Conservation (phyloP, 2,329 filamentous ascomycete genomes). For the Aspergillus bombycis region DNA sequence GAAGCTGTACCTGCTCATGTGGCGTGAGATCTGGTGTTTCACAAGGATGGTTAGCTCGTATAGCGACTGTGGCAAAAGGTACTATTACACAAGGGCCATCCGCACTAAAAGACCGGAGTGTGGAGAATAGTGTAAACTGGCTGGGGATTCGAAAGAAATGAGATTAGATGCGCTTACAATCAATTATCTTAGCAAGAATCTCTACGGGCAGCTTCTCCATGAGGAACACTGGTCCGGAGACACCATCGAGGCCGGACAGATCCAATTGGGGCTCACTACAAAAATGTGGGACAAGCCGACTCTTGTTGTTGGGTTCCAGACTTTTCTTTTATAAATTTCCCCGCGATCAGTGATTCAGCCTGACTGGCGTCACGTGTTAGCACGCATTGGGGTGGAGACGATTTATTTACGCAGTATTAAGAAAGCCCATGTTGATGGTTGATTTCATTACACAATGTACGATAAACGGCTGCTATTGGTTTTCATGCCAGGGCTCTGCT, state of each 20-base stretch:
- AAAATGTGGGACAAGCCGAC: neutral
- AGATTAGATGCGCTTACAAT: slow-evolving; percentile 53
- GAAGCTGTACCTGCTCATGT: slow-evolving; percentile 66
- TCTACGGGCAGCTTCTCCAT: slow-evolving; percentile 66
- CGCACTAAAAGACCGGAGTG: slow-evolving; percentile 24
- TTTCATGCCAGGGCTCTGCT: neutral
- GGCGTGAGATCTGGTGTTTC: slow-evolving; percentile 63
- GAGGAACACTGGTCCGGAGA: slow-evolving; percentile 21
- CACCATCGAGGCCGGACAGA: slow-evolving; percentile 31
- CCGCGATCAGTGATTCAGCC: slow-evolving; percentile 20
- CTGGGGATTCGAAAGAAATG: slow-evolving; percentile 8
- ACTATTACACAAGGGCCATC: slow-evolving; percentile 2
- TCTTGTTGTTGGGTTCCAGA: slow-evolving; percentile 8
- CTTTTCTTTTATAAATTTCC: slow-evolving; percentile 12
- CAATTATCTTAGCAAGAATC: slow-evolving; percentile 65
- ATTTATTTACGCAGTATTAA: neutral
- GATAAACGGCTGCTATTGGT: neutral
- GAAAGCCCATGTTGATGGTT: neutral
- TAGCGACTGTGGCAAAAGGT: slow-evolving; percentile 17
- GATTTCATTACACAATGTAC: neutral
- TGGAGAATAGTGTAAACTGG: slow-evolving; percentile 3
- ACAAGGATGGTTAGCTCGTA: slow-evolving; percentile 25
- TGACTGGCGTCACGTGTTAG: slow-evolving; percentile 19
- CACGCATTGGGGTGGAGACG: slow-evolving; percentile 1
- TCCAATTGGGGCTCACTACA: slow-evolving; percentile 16